These are phyloP conservation scores for Hyphodiscus hymeniophilus DNA, from an alignment of 495 filamentous ascomycete species.

Conservation along the genomic window DNA sequence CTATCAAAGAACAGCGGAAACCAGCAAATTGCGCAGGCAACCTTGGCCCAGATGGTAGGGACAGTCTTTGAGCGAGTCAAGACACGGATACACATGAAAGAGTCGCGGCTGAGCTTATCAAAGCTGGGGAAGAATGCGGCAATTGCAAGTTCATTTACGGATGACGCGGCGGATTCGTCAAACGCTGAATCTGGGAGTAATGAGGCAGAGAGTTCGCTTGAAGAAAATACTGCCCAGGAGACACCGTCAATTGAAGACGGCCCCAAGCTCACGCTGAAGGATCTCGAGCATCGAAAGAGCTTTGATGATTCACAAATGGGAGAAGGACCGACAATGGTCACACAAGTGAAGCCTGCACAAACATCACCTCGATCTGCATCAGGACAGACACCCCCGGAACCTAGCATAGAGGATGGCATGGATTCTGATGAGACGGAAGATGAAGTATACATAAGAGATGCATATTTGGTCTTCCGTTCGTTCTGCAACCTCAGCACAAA, in stretches of 20 bases:
- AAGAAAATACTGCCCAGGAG: constrained; percentile 46
- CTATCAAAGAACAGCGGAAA: constrained; percentile 85
- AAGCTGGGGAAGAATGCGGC: constrained; percentile 34
- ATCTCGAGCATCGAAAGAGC: constrained; percentile 86
- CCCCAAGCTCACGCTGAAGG: constrained; percentile 88
- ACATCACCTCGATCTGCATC: constrained; percentile 51
- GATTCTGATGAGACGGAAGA: constrained; percentile 82
- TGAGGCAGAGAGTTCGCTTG: constrained; percentile 24
- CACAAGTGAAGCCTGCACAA: constrained; percentile 56
- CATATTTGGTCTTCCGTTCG: constrained; percentile 92
- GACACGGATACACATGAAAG: constrained; percentile 77
- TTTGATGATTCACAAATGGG: constrained; percentile 87
- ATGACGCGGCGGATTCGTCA: constrained; percentile 28
- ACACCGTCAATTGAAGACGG: constrained; percentile 45
- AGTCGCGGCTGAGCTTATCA: constrained; percentile 48
- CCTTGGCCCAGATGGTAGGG: constrained; percentile 95
- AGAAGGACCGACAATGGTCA: constrained; percentile 91
- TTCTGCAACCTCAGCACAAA: constrained; percentile 98
- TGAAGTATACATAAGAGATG: constrained; percentile 92
- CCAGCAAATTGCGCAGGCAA: constrained; percentile 94
- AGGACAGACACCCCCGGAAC: constrained; percentile 37
- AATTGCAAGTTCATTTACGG: constrained; percentile 19
- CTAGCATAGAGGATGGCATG: constrained; percentile 36
- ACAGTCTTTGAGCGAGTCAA: constrained; percentile 96
- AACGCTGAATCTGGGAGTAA: constrained; percentile 35